Evolutionary conservation across 2,329 filamentous ascomycete species (phyloP).

Genomic region (Rutstroemia sp.): DNA sequence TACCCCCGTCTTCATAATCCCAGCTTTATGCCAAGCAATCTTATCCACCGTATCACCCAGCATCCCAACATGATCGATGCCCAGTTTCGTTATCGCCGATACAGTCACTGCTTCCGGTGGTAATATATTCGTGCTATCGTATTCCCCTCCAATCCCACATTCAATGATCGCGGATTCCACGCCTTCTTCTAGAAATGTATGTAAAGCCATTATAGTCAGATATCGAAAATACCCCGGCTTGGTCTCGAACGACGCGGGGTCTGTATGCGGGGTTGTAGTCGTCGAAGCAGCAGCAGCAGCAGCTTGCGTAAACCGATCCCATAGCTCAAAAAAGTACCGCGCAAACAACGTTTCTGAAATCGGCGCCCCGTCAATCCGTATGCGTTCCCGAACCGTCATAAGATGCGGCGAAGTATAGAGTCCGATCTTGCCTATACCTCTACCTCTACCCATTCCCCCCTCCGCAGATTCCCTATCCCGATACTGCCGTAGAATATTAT

Average conservation of each 20-base stretch:
- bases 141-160: slow-evolving; percentile 90
- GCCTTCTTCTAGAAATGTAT: slow-evolving; percentile 69
- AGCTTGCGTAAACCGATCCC: slow-evolving; percentile 43
- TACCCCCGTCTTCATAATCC: slow-evolving; percentile 67
- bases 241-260: slow-evolving; percentile 9
- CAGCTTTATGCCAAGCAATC: slow-evolving; percentile 90
- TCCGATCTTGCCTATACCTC: slow-evolving; percentile 37
- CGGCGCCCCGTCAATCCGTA: slow-evolving; percentile 52
- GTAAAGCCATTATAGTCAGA: slow-evolving; percentile 80
- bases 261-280: slow-evolving; percentile 11
- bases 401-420: slow-evolving; percentile 65
- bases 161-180: slow-evolving; percentile 78
- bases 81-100: slow-evolving; percentile 69
- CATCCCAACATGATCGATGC: slow-evolving; percentile 78
- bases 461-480: slow-evolving; percentile 20
- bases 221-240: slow-evolving; percentile 94
- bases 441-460: neutral
- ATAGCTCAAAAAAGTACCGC: slow-evolving; percentile 60
- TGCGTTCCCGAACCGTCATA: slow-evolving; percentile 60
- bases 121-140: slow-evolving; percentile 86
- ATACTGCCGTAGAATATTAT: slow-evolving; percentile 54
- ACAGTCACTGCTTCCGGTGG: slow-evolving; percentile 47
- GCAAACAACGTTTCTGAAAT: slow-evolving; percentile 53
- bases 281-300: slow-evolving; percentile 20
- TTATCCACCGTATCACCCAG: slow-evolving; percentile 71